Percentiles rank a stretch among this genome's conserved stretches.
These are phyloP conservation scores for Penicillium daleae DNA, from an alignment of 495 filamentous ascomycete genomes.

Conservation along the genomic window DNA sequence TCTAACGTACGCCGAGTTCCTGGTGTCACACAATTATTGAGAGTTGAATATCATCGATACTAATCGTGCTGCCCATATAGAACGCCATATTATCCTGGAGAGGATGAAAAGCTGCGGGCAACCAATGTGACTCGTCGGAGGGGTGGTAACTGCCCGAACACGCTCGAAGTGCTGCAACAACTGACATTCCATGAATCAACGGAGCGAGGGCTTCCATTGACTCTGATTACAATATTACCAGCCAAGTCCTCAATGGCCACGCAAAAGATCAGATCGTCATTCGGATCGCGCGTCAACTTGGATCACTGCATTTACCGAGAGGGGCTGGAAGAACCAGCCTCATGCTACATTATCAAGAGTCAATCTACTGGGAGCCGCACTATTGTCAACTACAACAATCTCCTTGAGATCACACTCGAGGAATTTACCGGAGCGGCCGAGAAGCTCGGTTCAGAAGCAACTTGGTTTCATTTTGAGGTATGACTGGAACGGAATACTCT, in stretches of 20 bases:
- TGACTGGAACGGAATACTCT: conserved; percentile 16
- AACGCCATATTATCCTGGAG: conserved; percentile 65
- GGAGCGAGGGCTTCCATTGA: conserved; percentile 26
- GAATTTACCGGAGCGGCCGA: conserved; percentile 54
- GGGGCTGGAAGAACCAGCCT: conserved; percentile 58
- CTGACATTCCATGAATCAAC: conserved; percentile 39
- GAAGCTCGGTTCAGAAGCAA: conserved; percentile 29
- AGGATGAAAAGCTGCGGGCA: conserved; percentile 75
- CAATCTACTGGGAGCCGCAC: conserved; percentile 61
- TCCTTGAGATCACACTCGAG: conserved; percentile 63
- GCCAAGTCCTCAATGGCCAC: conserved; percentile 40
- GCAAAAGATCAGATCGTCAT: conserved; percentile 44
- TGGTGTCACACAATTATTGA: not conserved
- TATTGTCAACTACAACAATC: conserved; percentile 69
- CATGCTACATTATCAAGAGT: conserved; percentile 73
- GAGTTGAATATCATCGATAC: not conserved
- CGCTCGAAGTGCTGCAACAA: conserved; percentile 69
- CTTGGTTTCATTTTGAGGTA: conserved; percentile 81
- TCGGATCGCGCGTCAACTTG: conserved; percentile 51
- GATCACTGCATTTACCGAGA: conserved; percentile 62
- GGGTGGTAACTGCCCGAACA: conserved; percentile 74
- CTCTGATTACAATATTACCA: conserved; percentile 51
- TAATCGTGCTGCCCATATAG: conserved; percentile 38
- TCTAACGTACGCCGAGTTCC: conserved; percentile 55
- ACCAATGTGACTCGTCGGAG: conserved; percentile 59